phyloP scores from a whole-genome alignment of 805 yeast species.

The Wickerhamiella siamensis region DNA sequence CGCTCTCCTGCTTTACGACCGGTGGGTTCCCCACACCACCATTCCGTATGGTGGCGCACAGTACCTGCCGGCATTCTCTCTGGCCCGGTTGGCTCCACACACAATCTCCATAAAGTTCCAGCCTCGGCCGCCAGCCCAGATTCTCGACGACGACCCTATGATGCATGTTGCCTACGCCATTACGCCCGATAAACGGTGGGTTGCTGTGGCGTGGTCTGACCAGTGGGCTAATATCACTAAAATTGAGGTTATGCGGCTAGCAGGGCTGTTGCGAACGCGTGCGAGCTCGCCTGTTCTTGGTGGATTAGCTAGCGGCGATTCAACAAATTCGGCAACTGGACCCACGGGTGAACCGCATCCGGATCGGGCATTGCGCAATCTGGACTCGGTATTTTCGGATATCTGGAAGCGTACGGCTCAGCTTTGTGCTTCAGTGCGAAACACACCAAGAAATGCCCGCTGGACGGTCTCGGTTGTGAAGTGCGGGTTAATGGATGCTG shows the following conservation, averaged over 20 bases:
- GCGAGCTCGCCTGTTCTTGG: constrained; percentile 4
- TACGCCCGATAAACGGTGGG: constrained; percentile 70
- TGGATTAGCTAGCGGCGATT: neutral
- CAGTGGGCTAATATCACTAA: constrained; percentile 54
- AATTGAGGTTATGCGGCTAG: constrained; percentile 36
- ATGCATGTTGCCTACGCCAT: constrained; percentile 78
- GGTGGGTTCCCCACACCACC: constrained; percentile 13
- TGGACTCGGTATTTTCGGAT: constrained; percentile 11
- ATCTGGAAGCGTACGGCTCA: constrained; percentile 12
- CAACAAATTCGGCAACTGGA: neutral
- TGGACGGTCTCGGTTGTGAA: constrained; percentile 27
- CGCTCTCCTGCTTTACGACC: constrained; percentile 22
- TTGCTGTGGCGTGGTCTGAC: constrained; percentile 80
- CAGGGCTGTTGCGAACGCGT: constrained; percentile 7
- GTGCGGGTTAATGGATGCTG: constrained; percentile 24
- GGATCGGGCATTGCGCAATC: neutral
- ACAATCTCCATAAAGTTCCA: constrained; percentile 16
- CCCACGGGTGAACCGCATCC: neutral
- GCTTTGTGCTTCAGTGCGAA: constrained; percentile 4
- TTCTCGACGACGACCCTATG: constrained; percentile 54
- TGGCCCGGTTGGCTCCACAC: constrained; percentile 24
- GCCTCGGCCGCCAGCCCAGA: constrained; percentile 9
- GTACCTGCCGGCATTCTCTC: constrained; percentile 21
- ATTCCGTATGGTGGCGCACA: neutral
- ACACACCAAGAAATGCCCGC: constrained; percentile 6